Conservation (phyloP, 2,329 filamentous ascomycete genomes). For the Pseudogymnoascus sp. region DNA sequence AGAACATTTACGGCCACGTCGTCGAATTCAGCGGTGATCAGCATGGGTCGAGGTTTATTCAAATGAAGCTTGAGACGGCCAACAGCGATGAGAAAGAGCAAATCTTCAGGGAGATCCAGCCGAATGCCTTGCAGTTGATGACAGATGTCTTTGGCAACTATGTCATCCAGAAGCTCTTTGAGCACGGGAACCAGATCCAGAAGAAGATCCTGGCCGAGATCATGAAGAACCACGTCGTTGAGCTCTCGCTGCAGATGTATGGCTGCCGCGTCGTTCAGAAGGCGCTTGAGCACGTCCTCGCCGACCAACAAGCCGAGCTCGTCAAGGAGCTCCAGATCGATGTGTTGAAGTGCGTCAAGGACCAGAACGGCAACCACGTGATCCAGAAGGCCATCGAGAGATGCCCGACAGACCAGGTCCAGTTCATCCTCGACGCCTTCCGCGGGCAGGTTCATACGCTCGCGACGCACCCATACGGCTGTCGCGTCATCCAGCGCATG, state of each 20-base stretch:
- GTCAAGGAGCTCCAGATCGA: constrained; percentile 74
- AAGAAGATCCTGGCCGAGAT: constrained; percentile 78
- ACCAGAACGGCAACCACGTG: constrained; percentile 93
- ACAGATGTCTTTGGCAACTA: constrained; percentile 97
- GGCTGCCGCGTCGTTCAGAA: constrained; percentile 95
- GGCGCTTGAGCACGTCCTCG: constrained; percentile 81
- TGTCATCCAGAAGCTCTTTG: constrained; percentile 95
- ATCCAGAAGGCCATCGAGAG: constrained; percentile 87
- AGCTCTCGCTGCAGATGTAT: constrained; percentile 80
- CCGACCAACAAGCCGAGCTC: constrained; percentile 81
- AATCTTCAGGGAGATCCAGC: constrained; percentile 78
- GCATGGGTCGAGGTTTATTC: constrained; percentile 90
- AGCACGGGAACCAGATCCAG: constrained; percentile 88
- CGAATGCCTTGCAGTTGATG: constrained; percentile 82
- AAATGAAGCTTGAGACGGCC: constrained; percentile 81
- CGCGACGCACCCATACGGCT: constrained; percentile 76
- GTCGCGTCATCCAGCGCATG: constrained; percentile 86
- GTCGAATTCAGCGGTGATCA: constrained; percentile 96
- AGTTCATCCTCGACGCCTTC: constrained; percentile 78
- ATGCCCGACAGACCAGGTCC: constrained; percentile 68
- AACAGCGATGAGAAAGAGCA: constrained; percentile 94
- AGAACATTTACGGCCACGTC: constrained; percentile 79
- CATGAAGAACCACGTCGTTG: constrained; percentile 78
- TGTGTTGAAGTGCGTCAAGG: constrained; percentile 68
- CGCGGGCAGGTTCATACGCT: constrained; percentile 65